Conservation (phyloP, 495 filamentous ascomycete genomes). For the Hypomontagnella submonticulosa region DNA sequence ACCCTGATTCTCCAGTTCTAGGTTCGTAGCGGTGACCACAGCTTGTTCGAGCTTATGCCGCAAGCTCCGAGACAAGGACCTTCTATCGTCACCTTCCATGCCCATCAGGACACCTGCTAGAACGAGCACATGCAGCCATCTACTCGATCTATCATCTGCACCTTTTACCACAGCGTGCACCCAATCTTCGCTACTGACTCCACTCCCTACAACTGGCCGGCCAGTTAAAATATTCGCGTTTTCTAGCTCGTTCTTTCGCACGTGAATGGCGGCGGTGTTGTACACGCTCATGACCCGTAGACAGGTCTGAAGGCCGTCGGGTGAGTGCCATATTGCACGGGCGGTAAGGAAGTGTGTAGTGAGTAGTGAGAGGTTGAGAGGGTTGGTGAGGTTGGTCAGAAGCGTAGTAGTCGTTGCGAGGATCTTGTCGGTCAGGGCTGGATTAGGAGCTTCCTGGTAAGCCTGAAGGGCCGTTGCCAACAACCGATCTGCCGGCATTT, state of each 20-base stretch:
- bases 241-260: slow-evolving; percentile 66
- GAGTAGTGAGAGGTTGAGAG: slow-evolving; percentile 88
- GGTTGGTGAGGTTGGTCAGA: slow-evolving; percentile 85
- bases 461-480: slow-evolving; percentile 61
- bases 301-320: slow-evolving; percentile 76
- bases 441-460: slow-evolving; percentile 62
- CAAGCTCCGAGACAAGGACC: slow-evolving; percentile 69
- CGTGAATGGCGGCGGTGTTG: slow-evolving; percentile 79
- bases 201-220: slow-evolving; percentile 57
- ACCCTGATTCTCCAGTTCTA: slow-evolving; percentile 68
- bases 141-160: slow-evolving; percentile 81
- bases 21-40: slow-evolving; percentile 79
- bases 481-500: slow-evolving; percentile 63
- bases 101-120: slow-evolving; percentile 85
- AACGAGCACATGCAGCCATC: slow-evolving; percentile 89
- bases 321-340: slow-evolving; percentile 84
- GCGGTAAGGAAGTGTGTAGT: slow-evolving; percentile 89
- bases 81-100: slow-evolving; percentile 74
- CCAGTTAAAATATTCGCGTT: slow-evolving; percentile 58
- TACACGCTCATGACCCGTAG: slow-evolving; percentile 86
- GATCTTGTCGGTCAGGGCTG: slow-evolving; percentile 64
- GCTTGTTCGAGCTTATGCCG: slow-evolving; percentile 79
- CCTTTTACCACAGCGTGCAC: slow-evolving; percentile 83
- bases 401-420: slow-evolving; percentile 84
- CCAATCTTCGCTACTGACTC: slow-evolving; percentile 77